These are phyloP conservation scores for Talaromyces islandicus DNA, from an alignment of 2,329 filamentous ascomycete species.

Conservation along the genomic window DNA sequence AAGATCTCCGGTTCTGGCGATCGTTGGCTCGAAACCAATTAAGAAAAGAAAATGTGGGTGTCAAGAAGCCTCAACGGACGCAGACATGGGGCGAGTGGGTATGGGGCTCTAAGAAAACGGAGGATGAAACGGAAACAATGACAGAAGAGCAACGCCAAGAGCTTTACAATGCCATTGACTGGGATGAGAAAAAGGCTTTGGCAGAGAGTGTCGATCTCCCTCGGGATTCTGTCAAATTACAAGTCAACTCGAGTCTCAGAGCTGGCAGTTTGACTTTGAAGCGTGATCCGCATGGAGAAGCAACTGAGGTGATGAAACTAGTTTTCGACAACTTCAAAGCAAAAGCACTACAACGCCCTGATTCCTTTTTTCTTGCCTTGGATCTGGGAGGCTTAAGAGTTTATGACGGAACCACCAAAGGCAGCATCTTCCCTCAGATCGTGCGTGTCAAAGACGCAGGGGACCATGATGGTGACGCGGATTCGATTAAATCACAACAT, in stretches of 20 bases:
- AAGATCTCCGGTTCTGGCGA: conserved; percentile 95
- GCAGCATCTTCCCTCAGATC: conserved; percentile 89
- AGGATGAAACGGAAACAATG: conserved; percentile 76
- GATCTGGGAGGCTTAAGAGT: conserved; percentile 89
- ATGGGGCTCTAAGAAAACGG: conserved; percentile 73
- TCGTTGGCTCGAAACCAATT: conserved; percentile 90
- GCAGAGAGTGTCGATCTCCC: conserved; percentile 84
- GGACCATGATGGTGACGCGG: conserved; percentile 32
- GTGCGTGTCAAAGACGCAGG: conserved; percentile 89
- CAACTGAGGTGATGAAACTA: conserved; percentile 76
- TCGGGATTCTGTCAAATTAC: conserved; percentile 84
- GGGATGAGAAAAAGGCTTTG: conserved; percentile 90
- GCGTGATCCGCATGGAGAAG: conserved; percentile 71
- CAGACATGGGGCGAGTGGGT: conserved; percentile 90
- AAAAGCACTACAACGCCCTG: conserved; percentile 80
- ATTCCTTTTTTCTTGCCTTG: conserved; percentile 82
- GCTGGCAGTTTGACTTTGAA: conserved; percentile 95
- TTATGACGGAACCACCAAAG: conserved; percentile 90
- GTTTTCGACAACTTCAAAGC: conserved; percentile 94
- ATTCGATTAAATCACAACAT: conserved; percentile 36
- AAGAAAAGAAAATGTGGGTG: conserved; percentile 86
- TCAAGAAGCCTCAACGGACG: conserved; percentile 65
- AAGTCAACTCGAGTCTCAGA: conserved; percentile 85
- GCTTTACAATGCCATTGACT: conserved; percentile 95
- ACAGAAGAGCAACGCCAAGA: conserved; percentile 95